Conservation (phyloP, 345 rosid genomes). For the Gossypioides kirkii region DNA sequence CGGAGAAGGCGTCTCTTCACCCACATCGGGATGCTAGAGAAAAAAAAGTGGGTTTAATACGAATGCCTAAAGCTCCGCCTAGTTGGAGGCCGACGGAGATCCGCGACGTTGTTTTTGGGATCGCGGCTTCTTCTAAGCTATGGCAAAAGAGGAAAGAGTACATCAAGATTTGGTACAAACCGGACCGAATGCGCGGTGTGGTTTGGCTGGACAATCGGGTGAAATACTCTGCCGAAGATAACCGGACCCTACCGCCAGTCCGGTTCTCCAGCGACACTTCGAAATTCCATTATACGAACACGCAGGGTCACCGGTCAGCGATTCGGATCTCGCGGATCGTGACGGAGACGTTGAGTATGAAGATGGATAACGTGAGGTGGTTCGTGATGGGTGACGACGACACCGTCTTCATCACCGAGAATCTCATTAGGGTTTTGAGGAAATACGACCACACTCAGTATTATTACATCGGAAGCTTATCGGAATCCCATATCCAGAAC, state of each 20-base stretch:
- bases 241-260: conserved; percentile 43
- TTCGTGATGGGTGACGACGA: conserved; percentile 99
- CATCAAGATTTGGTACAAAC: conserved; percentile 84
- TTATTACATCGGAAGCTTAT: conserved; percentile 92
- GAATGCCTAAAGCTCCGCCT: background rate
- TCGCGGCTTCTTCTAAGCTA: conserved; percentile 91
- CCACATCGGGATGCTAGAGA: conserved; percentile 16
- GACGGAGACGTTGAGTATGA: conserved; percentile 67
- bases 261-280: conserved; percentile 74
- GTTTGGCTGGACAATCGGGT: conserved; percentile 80
- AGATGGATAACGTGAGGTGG: conserved; percentile 71
- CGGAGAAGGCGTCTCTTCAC: background rate
- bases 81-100: conserved; percentile 36
- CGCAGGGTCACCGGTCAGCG: conserved; percentile 90
- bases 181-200: conserved; percentile 67
- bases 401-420: conserved; percentile 85
- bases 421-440: conserved; percentile 62
- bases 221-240: conserved; percentile 23
- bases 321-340: conserved; percentile 91
- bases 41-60: background rate
- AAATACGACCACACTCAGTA: conserved; percentile 81
- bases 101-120: conserved; percentile 72
- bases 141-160: conserved; percentile 84
- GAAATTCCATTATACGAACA: conserved; percentile 59
- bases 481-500: conserved; percentile 95